Percentiles rank a stretch among this genome's conserved stretches.
phyloP scores from a whole-genome alignment of 495 filamentous ascomycete species.

The Talaromyces proteolyticus region DNA sequence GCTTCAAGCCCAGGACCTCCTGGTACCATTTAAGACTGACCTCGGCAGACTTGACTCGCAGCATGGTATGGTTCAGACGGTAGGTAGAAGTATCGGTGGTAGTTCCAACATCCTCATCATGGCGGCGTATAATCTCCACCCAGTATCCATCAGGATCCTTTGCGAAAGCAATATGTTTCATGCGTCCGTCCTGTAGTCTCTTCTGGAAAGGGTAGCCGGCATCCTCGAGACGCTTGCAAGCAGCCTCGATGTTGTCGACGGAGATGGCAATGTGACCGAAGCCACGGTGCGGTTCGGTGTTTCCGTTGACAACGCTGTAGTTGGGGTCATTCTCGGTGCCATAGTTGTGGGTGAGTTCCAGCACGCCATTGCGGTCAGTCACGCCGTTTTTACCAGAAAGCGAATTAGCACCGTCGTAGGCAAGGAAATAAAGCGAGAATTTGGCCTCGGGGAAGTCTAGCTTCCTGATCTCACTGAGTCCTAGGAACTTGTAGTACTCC shows the following conservation, averaged over 20 bases:
- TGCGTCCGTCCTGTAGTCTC: conserved; percentile 80
- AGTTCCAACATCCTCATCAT: conserved; percentile 45
- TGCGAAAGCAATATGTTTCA: conserved; percentile 85
- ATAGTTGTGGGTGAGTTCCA: conserved; percentile 97
- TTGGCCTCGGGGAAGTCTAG: conserved; percentile 71
- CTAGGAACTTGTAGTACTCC: conserved; percentile 92
- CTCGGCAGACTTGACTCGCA: conserved; percentile 86
- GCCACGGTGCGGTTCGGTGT: conserved; percentile 76
- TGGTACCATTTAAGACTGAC: conserved; percentile 84
- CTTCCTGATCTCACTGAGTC: conserved; percentile 76
- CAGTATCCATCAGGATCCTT: conserved; percentile 94
- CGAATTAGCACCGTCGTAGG: conserved; percentile 64
- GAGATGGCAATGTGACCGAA: conserved; percentile 88
- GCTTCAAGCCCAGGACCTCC: conserved; percentile 80
- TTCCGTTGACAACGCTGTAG: conserved; percentile 83
- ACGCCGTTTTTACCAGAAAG: conserved; percentile 69
- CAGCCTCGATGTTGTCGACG: conserved; percentile 86
- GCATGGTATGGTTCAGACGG: conserved; percentile 70
- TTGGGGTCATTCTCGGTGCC: conserved; percentile 83
- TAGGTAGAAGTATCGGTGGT: conserved; percentile 49
- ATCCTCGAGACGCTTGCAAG: conserved; percentile 82
- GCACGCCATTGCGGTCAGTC: conserved; percentile 80
- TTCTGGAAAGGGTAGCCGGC: conserved; percentile 93
- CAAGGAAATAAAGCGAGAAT: conserved; percentile 66
- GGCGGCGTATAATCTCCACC: conserved; percentile 63